These are phyloP conservation scores for Phaeosphaeriaceae sp. DNA, from an alignment of 2,329 filamentous ascomycete species.

Conservation along the genomic window DNA sequence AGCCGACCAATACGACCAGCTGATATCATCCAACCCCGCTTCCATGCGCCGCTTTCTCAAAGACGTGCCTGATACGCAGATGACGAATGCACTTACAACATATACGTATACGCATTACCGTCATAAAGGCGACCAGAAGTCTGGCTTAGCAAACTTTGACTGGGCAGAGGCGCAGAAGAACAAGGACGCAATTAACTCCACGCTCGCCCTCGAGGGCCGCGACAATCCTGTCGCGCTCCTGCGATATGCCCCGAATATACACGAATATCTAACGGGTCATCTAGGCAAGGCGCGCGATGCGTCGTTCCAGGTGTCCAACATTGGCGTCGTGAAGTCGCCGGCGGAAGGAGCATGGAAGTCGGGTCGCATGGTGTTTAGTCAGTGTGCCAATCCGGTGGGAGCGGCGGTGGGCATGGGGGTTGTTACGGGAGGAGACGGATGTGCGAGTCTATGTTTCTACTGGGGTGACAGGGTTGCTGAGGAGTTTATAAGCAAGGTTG, in stretches of 20 bases:
- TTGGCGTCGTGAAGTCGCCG: constrained; percentile 47
- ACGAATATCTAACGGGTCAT: constrained; percentile 45
- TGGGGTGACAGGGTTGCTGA: constrained; percentile 51
- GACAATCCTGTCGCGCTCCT: constrained; percentile 49
- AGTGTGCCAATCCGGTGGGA: constrained; percentile 50
- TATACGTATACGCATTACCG: constrained; percentile 19
- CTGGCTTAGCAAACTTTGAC: constrained; percentile 16
- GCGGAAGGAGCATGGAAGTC: constrained; percentile 31
- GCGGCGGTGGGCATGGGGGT: constrained; percentile 49
- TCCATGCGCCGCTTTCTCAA: constrained; percentile 49
- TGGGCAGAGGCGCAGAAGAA: constrained; percentile 27
- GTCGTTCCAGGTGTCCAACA: constrained; percentile 56
- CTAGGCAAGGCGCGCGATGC: constrained; percentile 48
- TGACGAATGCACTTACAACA: constrained; percentile 31
- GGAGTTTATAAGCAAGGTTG: constrained; percentile 27
- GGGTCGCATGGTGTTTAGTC: constrained; percentile 54
- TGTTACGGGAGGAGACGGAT: constrained; percentile 55
- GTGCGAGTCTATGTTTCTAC: constrained; percentile 49
- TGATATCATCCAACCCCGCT: constrained; percentile 46
- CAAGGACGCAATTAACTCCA: constrained; percentile 16
- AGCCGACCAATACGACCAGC: constrained; percentile 32
- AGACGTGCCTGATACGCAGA: constrained; percentile 31
- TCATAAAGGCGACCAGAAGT: neutral
- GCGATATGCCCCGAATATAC: constrained; percentile 50
- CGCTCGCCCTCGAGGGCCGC: constrained; percentile 26